Evolutionary conservation across 768 basidiomycete species (phyloP).

Genomic region (Pulveroboletus frians): DNA sequence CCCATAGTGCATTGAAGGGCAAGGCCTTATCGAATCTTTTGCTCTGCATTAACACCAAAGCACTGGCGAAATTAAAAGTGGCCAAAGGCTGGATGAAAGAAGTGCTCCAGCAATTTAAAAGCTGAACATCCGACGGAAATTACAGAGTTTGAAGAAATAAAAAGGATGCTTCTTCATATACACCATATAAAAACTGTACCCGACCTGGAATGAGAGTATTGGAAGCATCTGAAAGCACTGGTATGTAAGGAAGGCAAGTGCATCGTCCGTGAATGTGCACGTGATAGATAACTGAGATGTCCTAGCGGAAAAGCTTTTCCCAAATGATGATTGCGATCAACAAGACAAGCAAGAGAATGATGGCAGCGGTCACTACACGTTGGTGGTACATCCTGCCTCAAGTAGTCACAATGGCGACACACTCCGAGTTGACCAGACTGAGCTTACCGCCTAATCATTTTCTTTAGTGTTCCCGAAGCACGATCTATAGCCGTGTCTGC

Average conservation of each 20-base stretch:
- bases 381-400: constrained; percentile 91
- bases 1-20: background rate
- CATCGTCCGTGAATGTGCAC: constrained; percentile 13
- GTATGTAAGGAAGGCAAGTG: constrained; percentile 28
- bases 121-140: constrained; percentile 8
- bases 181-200: constrained; percentile 19
- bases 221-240: constrained; percentile 1
- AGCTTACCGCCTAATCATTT: constrained; percentile 90
- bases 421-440: background rate
- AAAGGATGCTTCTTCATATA: constrained; percentile 36
- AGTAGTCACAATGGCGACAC: constrained; percentile 16
- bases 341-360: constrained; percentile 78
- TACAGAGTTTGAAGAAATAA: background rate
- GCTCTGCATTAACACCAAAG: background rate
- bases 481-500: constrained; percentile 89
- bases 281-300: constrained; percentile 11
- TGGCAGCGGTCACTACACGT: constrained; percentile 78
- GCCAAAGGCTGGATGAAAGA: constrained; percentile 22
- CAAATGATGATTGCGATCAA: constrained; percentile 80
- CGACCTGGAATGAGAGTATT: background rate
- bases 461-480: constrained; percentile 86
- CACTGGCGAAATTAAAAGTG: constrained; percentile 12
- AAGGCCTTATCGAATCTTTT: constrained; percentile 4
- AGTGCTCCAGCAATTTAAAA: constrained; percentile 15
- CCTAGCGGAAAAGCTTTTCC: constrained; percentile 60